A percentile compares a stretch with the other conserved stretches of the same genome.
Conservation (phyloP, 148 eudicot species). For the Vaccinium vitisidaea region DNA sequence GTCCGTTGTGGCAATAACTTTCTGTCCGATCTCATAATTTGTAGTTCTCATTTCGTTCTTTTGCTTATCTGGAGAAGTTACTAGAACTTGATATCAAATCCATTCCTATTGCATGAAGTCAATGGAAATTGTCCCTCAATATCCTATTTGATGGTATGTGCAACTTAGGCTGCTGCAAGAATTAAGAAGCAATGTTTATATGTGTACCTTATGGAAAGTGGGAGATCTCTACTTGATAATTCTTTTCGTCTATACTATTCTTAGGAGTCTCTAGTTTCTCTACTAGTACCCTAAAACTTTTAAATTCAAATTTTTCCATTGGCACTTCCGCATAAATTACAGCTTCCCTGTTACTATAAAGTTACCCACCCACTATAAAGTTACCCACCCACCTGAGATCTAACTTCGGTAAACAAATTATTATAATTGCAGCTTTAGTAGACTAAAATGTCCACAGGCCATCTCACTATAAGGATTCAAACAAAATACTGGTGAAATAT, state of each 20-base stretch:
- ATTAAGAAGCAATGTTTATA: background rate
- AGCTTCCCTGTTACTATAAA: slow-evolving; percentile 5
- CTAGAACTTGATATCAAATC: slow-evolving; percentile 1
- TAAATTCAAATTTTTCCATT: background rate
- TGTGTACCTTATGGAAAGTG: background rate
- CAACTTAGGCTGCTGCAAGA: background rate
- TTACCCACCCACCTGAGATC: background rate
- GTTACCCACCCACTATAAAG: background rate
- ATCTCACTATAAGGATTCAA: background rate
- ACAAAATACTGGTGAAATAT: background rate
- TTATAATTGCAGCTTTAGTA: background rate
- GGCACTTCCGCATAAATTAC: slow-evolving; percentile 3
- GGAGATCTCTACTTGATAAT: background rate
- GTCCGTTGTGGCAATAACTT: background rate
- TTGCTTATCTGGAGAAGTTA: background rate
- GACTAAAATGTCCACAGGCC: background rate
- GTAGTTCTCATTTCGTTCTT: background rate
- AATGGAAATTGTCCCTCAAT: too few relatives aligned
- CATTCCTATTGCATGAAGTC: background rate
- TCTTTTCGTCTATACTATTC: background rate
- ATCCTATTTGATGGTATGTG: background rate
- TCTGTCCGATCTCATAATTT: background rate
- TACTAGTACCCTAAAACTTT: background rate
- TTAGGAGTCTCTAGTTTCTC: background rate
- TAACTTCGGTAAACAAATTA: background rate